Base-by-base conservation (phyloP, 2,329 filamentous ascomycete genomes). In the Botryosphaeria agaves region DNA sequence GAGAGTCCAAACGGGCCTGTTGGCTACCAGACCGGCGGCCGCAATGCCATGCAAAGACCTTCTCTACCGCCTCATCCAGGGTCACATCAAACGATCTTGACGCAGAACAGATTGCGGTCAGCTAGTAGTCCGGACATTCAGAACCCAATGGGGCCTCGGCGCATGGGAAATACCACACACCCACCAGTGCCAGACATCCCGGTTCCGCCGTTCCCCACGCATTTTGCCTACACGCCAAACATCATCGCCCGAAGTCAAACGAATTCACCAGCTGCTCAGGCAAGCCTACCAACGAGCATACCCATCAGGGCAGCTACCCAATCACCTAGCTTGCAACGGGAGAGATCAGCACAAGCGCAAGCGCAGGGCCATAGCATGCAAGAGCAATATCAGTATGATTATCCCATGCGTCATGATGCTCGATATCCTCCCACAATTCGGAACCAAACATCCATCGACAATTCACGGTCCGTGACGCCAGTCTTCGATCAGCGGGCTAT, bases 71-170 rank as follows among this genome's bases (percentile, higher is more conserved):
- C 71, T 32, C n/a, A n/a, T n/a, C 41, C 14, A 39, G 37, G 14
- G 38, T 54, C 66, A 48, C 59, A 49, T 54, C 46, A 40, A 31
- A 45, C 46, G 34, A 52, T 44, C 35, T 36, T 48, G 38, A 52
- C 75, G 38, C 75, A 82, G 48, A 74, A 77, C 46, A 69, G 84
- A 40, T 76, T 81, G 56, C 72, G 89, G 39, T 93, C 85, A 21
- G 91, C 91, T 46, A 95, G 87, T 57, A 94, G 85, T 38, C 87
- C 89, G 5, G 85, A 95, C 50, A 93, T 93, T 42, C 82, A 91
- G 40, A 75, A 69, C 31, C 65, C 65, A 29, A 61, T 64, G 19
- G n/a, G n/a, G n/a, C n/a, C n/a, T 46, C 64, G 72, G 38, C 62
- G 71, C 46, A 52, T 60, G 59, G 64, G 38, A 68, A 69, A 52